phyloP scores from a whole-genome alignment of 1,284 basidiomycete species.

The Cerrena zonata region DNA sequence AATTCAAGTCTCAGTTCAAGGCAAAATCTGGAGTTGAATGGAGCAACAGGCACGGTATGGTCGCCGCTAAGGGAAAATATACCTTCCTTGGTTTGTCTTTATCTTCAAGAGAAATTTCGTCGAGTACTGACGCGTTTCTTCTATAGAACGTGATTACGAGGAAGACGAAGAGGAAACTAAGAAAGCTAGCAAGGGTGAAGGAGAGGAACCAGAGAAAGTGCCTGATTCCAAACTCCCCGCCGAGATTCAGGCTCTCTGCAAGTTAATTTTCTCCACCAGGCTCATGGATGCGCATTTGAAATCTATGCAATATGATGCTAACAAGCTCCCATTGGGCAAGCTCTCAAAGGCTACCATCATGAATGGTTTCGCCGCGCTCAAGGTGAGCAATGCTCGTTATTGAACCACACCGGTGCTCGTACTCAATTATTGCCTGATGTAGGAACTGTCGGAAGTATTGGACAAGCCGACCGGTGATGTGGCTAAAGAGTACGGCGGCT shows the following conservation, averaged over 20 bases:
- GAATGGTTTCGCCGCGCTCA: conserved; percentile 54
- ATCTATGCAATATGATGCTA: conserved; percentile 69
- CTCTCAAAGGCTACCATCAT: conserved; percentile 48
- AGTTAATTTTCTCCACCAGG: conserved; percentile 52
- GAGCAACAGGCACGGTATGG: conserved; percentile 52
- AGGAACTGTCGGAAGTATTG: conserved; percentile 52
- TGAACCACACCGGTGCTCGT: too few species aligned
- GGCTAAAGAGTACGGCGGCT: conserved; percentile 34
- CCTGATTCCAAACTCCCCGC: conserved; percentile 42
- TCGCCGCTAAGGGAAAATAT: conserved; percentile 45
- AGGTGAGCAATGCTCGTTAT: conserved; percentile 28
- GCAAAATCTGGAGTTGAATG: conserved; percentile 47
- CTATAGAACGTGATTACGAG: conserved; percentile 46
- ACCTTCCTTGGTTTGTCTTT: neutral
- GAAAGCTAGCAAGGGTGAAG: conserved; percentile 18
- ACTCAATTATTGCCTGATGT: too few species aligned
- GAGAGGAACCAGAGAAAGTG: conserved; percentile 38
- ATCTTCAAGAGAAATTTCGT: too few species aligned
- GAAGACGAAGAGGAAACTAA: conserved; percentile 30
- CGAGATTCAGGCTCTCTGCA: conserved; percentile 47
- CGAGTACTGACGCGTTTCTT: neutral
- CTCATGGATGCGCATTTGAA: conserved; percentile 53
- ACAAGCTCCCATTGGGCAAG: conserved; percentile 58
- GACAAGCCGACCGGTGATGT: conserved; percentile 37
- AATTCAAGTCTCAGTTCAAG: conserved; percentile 62